A percentile compares a stretch with the other conserved stretches of the same genome.
Conservation (phyloP, 768 basidiomycete genomes). For the Auriscalpium vulgare region DNA sequence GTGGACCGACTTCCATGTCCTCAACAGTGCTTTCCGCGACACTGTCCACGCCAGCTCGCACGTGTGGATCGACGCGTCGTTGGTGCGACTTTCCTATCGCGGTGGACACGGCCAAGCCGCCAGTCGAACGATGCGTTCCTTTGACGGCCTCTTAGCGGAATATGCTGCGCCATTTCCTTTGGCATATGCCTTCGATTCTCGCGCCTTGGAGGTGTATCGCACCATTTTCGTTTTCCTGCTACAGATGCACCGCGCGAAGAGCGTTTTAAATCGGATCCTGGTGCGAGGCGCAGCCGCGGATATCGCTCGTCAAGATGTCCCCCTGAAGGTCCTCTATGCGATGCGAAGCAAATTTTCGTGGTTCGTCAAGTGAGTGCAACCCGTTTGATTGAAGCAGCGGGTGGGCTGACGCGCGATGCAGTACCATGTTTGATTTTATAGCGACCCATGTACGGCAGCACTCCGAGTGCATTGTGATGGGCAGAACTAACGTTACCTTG, state of each 20-base stretch:
- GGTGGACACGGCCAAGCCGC: slow-evolving; percentile 40
- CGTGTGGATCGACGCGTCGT: slow-evolving; percentile 56
- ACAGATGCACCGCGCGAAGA: slow-evolving; percentile 68
- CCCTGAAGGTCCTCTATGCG: slow-evolving; percentile 67
- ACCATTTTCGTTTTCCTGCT: slow-evolving; percentile 65
- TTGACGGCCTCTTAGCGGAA: slow-evolving; percentile 65
- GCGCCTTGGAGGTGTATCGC: slow-evolving; percentile 47
- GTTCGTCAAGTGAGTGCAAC: slow-evolving; percentile 69
- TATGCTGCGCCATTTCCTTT: slow-evolving; percentile 78
- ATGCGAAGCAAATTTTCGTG: slow-evolving; percentile 72
- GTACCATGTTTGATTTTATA: slow-evolving; percentile 61
- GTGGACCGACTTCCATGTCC: slow-evolving; percentile 80
- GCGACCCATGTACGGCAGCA: slow-evolving; percentile 52
- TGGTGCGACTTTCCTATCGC: slow-evolving; percentile 66
- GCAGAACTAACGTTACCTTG: not conserved
- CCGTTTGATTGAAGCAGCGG: not conserved
- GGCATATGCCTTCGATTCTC: slow-evolving; percentile 66
- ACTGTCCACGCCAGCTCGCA: slow-evolving; percentile 44
- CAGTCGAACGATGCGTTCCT: slow-evolving; percentile 47
- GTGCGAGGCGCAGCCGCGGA: slow-evolving; percentile 42
- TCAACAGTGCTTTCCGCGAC: slow-evolving; percentile 72
- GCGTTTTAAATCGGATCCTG: slow-evolving; percentile 59
- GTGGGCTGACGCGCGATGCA: slow-evolving; percentile 19
- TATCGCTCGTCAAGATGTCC: slow-evolving; percentile 28
- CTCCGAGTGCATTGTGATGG: not conserved